Evolutionary conservation across 2,329 filamentous ascomycete species (phyloP), one percentile per base, ranked within the genome.

Genomic region (Albifimbria verrucaria): DNA sequence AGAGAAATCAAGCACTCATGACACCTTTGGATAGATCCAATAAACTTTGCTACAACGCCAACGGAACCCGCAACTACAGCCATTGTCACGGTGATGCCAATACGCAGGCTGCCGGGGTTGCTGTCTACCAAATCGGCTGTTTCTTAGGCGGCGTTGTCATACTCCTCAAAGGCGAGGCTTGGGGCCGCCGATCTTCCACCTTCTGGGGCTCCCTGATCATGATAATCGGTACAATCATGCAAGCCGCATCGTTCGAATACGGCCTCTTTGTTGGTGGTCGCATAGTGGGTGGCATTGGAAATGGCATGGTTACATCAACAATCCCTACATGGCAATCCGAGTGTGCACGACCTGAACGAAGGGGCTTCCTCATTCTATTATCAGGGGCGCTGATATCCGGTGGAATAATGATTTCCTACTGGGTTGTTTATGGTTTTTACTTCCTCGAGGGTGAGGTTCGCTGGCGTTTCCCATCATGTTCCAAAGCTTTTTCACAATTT

Each of bases 401-500:
- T 21, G 66, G 66, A 23, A 66, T 68, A 48, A 63, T 65, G 52
- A 64, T 67, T 43, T 64, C 65, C 12, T 68, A 67, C 56, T 68
- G 65, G 65, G 55, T 68, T 18, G 61, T 65, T 47, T 66, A 63
- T 43, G 66, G 66, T 22, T 64, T 68, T 28, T 67, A 64, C 44
- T 67, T 66, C 52, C 53, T 67, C 36, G 57, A 65, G 18, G 66
- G 65, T 0, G 55, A 60, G 12, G 55, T 69, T 28, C 62, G 64
- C 24, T 70, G 68, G 68, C 64, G 68, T 0, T 69, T 69, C 53
- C 67, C 15, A 59, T 69, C 22, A 60, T 64, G 5, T 66, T 68
- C 52, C 63, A 65, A 52, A 63, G 61, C 17, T 63, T 65, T 55
- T 65, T 65, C 42, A 65, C 63, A 20, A 48, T 65, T 50, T 52